Evolutionary conservation across 345 rosid genomes (phyloP), one percentile per base, ranked within the genome.

Genomic region (Cardamine occulta): DNA sequence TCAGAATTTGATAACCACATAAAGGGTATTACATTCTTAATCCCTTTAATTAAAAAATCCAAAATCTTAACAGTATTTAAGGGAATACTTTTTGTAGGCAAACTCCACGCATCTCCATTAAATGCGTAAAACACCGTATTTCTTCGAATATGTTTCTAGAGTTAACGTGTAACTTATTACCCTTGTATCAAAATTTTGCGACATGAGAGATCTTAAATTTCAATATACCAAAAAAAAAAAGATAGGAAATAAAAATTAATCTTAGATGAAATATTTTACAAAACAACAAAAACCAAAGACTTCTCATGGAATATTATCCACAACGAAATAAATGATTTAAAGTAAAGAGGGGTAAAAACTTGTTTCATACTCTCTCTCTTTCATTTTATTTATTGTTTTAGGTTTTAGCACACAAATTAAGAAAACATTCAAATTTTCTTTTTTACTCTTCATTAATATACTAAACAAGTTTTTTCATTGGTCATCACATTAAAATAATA

Each of bases 21-120:
- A 56, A 9, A 31, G 8, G 15, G 14, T 31, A 42, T 42, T 32
- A 31, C 23, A 47, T 58, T 45, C 14, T 31, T 8, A 40, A 63
- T 53, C 55, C 9, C 39, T 8, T 35, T 37, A 13, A 39, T 11
- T 42, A 0, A 24, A 24, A 31, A 42, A n/a, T 7, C 1, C 4
- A 8, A 73, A 21, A 74, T 44, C 2, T 32, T 11, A 65, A 17
- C 40, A 17, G 31, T 39, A 49, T 34, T 72, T 28, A 67, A 28
- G 44, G 31, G 53, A 24, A 51, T 17, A 35, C 57, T 35, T 57
- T 58, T n/a, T 57, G 54, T 49, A 18, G 35, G 55, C 15, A 67
- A 29, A 28, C 61, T 53, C 8, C 29, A 53, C 47, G 53, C 53
- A 66, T 34, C 4, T 67, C 45, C 23, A 59, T 67, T 59, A 14